These are phyloP conservation scores for Mucor sp. DNA, from an alignment of 371 early-diverging fungal species.

Conservation along the genomic window DNA sequence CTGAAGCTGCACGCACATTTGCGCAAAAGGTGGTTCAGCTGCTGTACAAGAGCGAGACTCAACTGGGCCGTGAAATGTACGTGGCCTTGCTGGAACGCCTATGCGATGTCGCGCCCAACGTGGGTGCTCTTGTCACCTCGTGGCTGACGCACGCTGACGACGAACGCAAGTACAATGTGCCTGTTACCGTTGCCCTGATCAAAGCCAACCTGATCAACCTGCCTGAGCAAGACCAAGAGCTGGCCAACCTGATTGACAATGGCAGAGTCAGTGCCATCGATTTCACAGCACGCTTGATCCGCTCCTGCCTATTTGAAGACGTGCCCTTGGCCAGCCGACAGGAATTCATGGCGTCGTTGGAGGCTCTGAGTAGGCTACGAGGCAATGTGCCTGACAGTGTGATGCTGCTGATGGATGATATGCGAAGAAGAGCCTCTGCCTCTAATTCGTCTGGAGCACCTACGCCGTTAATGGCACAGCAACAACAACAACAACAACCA, in stretches of 20 bases:
- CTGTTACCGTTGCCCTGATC: conserved; percentile 82
- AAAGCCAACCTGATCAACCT: conserved; percentile 75
- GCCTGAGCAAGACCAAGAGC: conserved; percentile 84
- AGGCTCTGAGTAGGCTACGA: conserved; percentile 66
- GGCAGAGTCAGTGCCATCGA: conserved; percentile 73
- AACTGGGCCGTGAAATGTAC: conserved; percentile 79
- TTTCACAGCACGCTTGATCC: conserved; percentile 79
- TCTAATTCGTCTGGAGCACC: conserved; percentile 9
- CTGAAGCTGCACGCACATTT: conserved; percentile 79
- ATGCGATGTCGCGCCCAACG: conserved; percentile 77
- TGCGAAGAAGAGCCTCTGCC: conserved; percentile 19
- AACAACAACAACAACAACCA: not conserved
- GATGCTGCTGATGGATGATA: conserved; percentile 47
- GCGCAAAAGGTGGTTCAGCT: conserved; percentile 86
- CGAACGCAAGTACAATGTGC: conserved; percentile 89
- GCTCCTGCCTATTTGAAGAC: conserved; percentile 69
- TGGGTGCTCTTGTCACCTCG: conserved; percentile 79
- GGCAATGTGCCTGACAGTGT: conserved; percentile 71
- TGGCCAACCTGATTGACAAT: conserved; percentile 80
- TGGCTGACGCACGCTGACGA: conserved; percentile 96
- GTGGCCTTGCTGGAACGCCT: conserved; percentile 79
- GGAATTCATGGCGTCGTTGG: conserved; percentile 77
- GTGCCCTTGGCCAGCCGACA: conserved; percentile 57
- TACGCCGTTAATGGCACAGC: conserved; percentile 20
- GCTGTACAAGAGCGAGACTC: conserved; percentile 78